phyloP scores from a whole-genome alignment of 306 rosid species.

The Lablab purpureus region DNA sequence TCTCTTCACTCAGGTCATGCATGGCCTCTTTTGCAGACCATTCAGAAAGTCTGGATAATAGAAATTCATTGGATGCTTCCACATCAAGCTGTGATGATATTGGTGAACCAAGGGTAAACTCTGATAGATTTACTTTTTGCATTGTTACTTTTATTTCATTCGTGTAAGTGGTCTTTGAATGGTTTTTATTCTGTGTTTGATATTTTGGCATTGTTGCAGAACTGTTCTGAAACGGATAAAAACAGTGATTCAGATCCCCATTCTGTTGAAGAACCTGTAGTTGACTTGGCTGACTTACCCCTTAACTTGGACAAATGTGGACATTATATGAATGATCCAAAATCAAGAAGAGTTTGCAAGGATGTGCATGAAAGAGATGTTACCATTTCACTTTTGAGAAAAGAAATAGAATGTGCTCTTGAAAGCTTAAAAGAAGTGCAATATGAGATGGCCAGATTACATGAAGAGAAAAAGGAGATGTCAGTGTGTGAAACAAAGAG shows the following conservation, averaged over 20 bases:
- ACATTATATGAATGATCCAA: constrained; percentile 38
- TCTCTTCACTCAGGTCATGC: constrained; percentile 73
- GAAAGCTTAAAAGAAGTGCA: constrained; percentile 81
- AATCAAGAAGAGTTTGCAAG: constrained; percentile 48
- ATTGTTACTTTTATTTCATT: constrained; percentile 48
- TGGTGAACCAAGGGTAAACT: constrained; percentile 71
- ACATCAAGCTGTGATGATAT: constrained; percentile 48
- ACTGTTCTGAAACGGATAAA: constrained; percentile 51
- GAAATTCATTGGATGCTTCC: constrained; percentile 52
- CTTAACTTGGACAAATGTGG: constrained; percentile 43
- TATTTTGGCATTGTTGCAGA: constrained; percentile 73
- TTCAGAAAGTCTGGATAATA: constrained; percentile 50
- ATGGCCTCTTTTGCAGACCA: constrained; percentile 65
- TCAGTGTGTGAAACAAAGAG: constrained; percentile 60
- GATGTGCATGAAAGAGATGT: constrained; percentile 60
- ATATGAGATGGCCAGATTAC: constrained; percentile 81
- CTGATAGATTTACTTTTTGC: constrained; percentile 47
- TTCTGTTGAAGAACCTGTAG: constrained; percentile 47
- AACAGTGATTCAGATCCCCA: constrained; percentile 39
- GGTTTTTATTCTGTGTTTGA: constrained; percentile 50
- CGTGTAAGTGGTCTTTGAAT: constrained; percentile 45
- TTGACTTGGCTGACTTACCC: constrained; percentile 50
- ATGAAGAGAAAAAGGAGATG: constrained; percentile 69
- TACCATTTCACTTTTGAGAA: constrained; percentile 76
- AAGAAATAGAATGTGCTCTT: constrained; percentile 85